Evolutionary conservation across 352 stramenopile genomes (phyloP), one percentile per base, ranked within the genome.

Genomic region (Pythium rhizo-oryzae): DNA sequence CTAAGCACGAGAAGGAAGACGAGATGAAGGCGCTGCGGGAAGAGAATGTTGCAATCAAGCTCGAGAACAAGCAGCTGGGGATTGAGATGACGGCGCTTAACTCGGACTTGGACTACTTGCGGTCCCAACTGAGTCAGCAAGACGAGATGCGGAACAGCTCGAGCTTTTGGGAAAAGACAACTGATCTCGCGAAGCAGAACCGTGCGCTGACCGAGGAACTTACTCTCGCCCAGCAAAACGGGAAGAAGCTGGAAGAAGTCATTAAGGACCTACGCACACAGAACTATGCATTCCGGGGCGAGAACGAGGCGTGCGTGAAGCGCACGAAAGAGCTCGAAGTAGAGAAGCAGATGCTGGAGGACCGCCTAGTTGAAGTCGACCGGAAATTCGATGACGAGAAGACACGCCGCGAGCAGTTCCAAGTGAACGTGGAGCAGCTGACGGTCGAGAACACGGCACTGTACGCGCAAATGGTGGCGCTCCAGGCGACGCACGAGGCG

Each of bases 141-240:
- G 88, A 96, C 50, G 85, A 93, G 33, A 80, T 90, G 16, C 75
- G 76, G 30, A 90, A 82, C 24, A 91, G 72, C 37, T 87, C 86
- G 12, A 86, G 75, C 25, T 96, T 96, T 56, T 96, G 88, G 88
- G 79, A 96, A 62, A 94, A 94, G 74, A 94, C 88, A 1, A 96
- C 88, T 0, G 88, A 96, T 54, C 66, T 96, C 51, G 85, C 86
- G 13, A 91, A 90, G 64, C 77, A 92, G 58, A 96, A 96, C 49
- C 84, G 88, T 8, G 72, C 70, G 46, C 62, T 96, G 49, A 90
- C 83, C 0, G 86, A 94, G 60, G 84, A 94, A 33, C 71, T 93
- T 28, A 80, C 80, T 8, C 75, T 87, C 25, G 67, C 81, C 0
- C 82, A 89, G 59, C 87, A 91, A 56, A 87, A 74, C 2, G 72